These are phyloP conservation scores for Pythium monospermum DNA, from an alignment of 352 stramenopile genomes.

Conservation along the genomic window DNA sequence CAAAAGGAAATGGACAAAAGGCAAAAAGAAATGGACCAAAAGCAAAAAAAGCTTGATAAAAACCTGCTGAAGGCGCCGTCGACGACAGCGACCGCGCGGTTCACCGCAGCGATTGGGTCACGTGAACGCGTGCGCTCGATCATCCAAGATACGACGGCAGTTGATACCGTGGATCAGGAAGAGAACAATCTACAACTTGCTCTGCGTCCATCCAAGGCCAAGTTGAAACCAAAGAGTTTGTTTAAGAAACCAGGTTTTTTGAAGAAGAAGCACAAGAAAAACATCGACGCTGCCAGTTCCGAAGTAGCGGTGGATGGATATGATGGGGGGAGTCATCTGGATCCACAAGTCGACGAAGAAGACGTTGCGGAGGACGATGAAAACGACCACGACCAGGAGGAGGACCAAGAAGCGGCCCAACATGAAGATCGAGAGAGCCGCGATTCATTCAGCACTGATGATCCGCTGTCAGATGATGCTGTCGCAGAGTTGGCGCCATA, in stretches of 20 bases:
- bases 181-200: not conserved
- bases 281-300: not conserved
- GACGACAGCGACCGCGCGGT: slow-evolving; percentile 3
- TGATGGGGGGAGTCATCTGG: too few relatives aligned
- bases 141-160: not conserved
- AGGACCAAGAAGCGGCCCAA: slow-evolving; percentile 17
- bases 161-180: not conserved
- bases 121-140: not conserved
- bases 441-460: not conserved
- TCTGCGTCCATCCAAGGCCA: too few relatives aligned
- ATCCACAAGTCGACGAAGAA: slow-evolving; percentile 1
- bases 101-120: slow-evolving; percentile 12
- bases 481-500: too few relatives aligned
- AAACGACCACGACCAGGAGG: slow-evolving; percentile 14
- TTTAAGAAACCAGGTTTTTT: slow-evolving; percentile 2
- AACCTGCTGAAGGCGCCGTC: slow-evolving; percentile 15
- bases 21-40: too few relatives aligned
- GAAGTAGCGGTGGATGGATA: slow-evolving; percentile 1
- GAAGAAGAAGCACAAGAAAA: not conserved
- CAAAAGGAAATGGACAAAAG: slow-evolving; percentile 18
- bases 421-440: not conserved
- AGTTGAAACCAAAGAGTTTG: not conserved
- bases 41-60: too few relatives aligned
- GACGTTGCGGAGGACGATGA: slow-evolving; percentile 1
- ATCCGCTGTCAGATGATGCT: not conserved